Evolutionary conservation across 78 protist species (phyloP).

Genomic region (Dictyostelium discoideum): dicty_2.7 NC_007088.5:5285001-5285500

Average conservation of each 20-base stretch:
- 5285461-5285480: not conserved
- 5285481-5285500: too few relatives aligned
- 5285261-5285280: not conserved
- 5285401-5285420: too few relatives aligned
- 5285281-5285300: not conserved
- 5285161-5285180: not conserved
- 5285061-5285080: not conserved
- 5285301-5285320: not conserved
- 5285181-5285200: not conserved
- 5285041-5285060: not conserved
- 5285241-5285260: not conserved
- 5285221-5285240: not conserved
- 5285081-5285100: not conserved
- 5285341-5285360: not conserved
- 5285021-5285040: not conserved
- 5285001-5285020: not conserved
- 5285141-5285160: not conserved
- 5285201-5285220: not conserved
- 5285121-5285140: not conserved
- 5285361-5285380: not conserved
- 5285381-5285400: not conserved
- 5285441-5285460: not conserved
- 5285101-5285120: conserved; percentile 46
- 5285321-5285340: not conserved
- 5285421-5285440: not conserved